A percentile compares a stretch with the other conserved stretches of the same genome.
Evolutionary conservation across 345 rosid species (phyloP).

Genomic region (Populus euphratica): DNA sequence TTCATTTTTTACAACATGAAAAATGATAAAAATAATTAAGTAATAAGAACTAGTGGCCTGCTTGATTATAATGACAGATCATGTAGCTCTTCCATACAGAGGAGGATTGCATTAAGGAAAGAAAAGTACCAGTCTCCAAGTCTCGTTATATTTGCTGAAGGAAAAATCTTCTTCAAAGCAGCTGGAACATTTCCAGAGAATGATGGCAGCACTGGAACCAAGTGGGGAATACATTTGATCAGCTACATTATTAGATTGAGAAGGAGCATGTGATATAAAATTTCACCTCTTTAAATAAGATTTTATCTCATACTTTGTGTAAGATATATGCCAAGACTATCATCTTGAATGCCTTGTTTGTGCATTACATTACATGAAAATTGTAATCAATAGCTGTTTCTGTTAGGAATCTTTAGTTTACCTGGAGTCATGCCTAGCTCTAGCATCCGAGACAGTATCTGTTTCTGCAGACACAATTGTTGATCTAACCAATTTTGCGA

Average conservation of each 20-base stretch:
- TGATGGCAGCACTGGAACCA: slow-evolving; percentile 78
- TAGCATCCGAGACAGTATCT: slow-evolving; percentile 74
- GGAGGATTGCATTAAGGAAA: neutral
- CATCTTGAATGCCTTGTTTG: neutral
- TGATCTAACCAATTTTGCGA: slow-evolving; percentile 76
- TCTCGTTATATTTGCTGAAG: slow-evolving; percentile 75
- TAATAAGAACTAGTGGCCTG: slow-evolving; percentile 3
- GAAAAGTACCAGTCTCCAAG: slow-evolving; percentile 80
- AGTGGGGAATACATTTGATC: slow-evolving; percentile 11
- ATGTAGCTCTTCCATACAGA: neutral
- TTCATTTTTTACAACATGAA: neutral
- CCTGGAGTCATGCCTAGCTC: slow-evolving; percentile 98
- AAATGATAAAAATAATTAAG: slow-evolving; percentile 4
- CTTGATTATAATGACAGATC: neutral
- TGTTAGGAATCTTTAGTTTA: slow-evolving; percentile 14
- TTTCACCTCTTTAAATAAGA: neutral
- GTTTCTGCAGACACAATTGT: slow-evolving; percentile 76
- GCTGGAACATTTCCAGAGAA: slow-evolving; percentile 97
- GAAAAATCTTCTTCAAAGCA: slow-evolving; percentile 67
- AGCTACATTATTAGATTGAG: neutral
- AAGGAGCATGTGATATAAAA: neutral
- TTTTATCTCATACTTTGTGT: neutral
- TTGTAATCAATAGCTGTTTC: neutral
- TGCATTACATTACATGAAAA: neutral
- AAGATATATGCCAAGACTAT: neutral